phyloP scores from a whole-genome alignment of 257 asterid genomes.

The Scutellaria galericulata region DNA sequence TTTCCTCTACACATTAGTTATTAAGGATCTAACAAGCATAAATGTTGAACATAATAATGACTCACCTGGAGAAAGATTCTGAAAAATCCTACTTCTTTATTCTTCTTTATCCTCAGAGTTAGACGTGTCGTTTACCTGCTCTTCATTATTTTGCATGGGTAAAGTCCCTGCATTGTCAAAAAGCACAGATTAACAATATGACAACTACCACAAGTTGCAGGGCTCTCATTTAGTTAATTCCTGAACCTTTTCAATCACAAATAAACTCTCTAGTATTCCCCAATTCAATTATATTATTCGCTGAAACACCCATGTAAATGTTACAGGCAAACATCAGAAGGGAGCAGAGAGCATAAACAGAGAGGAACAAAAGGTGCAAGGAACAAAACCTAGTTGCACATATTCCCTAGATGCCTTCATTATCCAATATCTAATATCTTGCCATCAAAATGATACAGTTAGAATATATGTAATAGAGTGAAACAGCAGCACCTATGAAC shows the following conservation, averaged over 20 bases:
- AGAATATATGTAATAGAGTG: neutral
- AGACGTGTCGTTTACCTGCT: constrained; percentile 22
- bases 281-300: neutral
- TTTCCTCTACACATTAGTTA: neutral
- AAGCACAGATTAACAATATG: neutral
- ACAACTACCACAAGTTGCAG: constrained; percentile 7
- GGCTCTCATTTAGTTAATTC: neutral
- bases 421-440: neutral
- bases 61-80: constrained; percentile 36
- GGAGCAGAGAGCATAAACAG: neutral
- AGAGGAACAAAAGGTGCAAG: neutral
- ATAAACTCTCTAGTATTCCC: neutral
- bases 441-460: neutral
- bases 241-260: neutral
- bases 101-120: constrained; percentile 44
- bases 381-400: neutral
- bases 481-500: neutral
- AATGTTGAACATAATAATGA: neutral
- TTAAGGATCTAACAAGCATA: constrained; percentile 1
- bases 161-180: constrained; percentile 40
- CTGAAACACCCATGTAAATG: neutral
- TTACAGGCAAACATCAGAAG: constrained; percentile 5
- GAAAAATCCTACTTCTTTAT: constrained; percentile 29
- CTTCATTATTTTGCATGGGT: constrained; percentile 34
- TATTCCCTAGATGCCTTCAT: neutral